These are phyloP conservation scores for Alternaria longipes DNA, from an alignment of 2,329 filamentous ascomycete species.

Conservation along the genomic window DNA sequence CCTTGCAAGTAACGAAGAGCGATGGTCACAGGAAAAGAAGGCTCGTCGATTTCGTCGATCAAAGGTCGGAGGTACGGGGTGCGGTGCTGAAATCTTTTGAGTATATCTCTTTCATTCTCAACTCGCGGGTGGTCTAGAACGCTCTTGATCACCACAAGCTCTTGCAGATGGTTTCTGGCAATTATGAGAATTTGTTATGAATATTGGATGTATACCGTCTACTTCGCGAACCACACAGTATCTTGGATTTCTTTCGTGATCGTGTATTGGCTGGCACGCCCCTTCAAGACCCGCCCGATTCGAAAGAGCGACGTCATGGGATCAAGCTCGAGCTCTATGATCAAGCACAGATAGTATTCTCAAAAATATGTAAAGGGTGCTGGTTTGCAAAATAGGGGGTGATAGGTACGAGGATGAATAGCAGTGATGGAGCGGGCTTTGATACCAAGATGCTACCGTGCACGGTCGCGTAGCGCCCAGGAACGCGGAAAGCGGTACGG, in stretches of 20 bases:
- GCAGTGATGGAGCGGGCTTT: background rate
- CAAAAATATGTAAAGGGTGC: background rate
- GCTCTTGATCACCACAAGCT: slow-evolving; percentile 37
- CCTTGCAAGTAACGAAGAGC: slow-evolving; percentile 34
- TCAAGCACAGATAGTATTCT: background rate
- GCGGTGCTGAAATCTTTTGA: slow-evolving; percentile 36
- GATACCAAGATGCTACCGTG: slow-evolving; percentile 6
- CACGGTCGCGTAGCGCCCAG: background rate
- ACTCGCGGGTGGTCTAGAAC: slow-evolving; percentile 31
- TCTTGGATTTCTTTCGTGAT: slow-evolving; percentile 29
- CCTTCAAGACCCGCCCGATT: slow-evolving; percentile 28
- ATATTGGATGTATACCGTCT: slow-evolving; percentile 3
- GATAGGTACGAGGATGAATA: slow-evolving; percentile 4
- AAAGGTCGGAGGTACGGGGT: slow-evolving; percentile 36
- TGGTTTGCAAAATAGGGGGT: background rate
- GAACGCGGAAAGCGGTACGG: background rate
- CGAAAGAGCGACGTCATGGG: slow-evolving; percentile 14
- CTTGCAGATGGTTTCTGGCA: slow-evolving; percentile 14
- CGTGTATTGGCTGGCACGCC: slow-evolving; percentile 20
- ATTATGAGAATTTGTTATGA: background rate
- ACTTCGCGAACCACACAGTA: slow-evolving; percentile 33
- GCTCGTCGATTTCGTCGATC: slow-evolving; percentile 40
- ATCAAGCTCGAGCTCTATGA: background rate
- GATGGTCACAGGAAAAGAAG: slow-evolving; percentile 28
- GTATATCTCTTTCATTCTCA: slow-evolving; percentile 39